phyloP scores from a whole-genome alignment of 139 green algal species.

The Coelastrella sp. region DNA sequence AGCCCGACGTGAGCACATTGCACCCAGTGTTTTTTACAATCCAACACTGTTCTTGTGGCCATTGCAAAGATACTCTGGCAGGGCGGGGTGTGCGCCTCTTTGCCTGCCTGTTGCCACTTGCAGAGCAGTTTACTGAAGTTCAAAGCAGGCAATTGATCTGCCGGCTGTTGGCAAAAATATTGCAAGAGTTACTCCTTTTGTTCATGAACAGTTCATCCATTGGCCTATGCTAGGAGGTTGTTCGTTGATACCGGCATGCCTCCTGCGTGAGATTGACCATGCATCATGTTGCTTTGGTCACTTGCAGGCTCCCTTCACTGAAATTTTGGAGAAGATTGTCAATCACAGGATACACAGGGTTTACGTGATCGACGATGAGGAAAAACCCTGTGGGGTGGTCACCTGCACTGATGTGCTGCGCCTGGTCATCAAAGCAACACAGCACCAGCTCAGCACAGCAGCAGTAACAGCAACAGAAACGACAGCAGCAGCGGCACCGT shows the following conservation, averaged over 20 bases:
- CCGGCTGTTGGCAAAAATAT: background rate
- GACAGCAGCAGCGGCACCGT: background rate
- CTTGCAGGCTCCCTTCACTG: constrained; percentile 35
- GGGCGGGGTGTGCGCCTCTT: too few species aligned
- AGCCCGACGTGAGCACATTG: constrained; percentile 43
- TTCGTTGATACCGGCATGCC: background rate
- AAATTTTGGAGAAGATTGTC: constrained; percentile 77
- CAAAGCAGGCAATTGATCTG: too few species aligned
- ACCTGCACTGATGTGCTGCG: constrained; percentile 84
- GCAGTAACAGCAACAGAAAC: background rate
- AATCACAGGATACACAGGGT: constrained; percentile 77
- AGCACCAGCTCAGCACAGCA: constrained; percentile 22
- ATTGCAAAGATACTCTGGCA: too few species aligned
- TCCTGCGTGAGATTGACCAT: background rate
- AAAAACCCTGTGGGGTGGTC: constrained; percentile 71
- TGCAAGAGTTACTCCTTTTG: background rate
- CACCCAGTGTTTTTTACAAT: background rate
- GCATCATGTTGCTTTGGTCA: too few species aligned
- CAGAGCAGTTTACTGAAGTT: too few species aligned
- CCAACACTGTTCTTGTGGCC: too few species aligned
- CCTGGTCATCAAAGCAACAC: constrained; percentile 9
- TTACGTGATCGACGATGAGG: constrained; percentile 74
- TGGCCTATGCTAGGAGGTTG: background rate
- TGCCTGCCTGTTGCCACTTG: too few species aligned
- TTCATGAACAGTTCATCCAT: background rate